Conservation (phyloP, 1,284 basidiomycete species). For the Meripilus lineatus region DNA sequence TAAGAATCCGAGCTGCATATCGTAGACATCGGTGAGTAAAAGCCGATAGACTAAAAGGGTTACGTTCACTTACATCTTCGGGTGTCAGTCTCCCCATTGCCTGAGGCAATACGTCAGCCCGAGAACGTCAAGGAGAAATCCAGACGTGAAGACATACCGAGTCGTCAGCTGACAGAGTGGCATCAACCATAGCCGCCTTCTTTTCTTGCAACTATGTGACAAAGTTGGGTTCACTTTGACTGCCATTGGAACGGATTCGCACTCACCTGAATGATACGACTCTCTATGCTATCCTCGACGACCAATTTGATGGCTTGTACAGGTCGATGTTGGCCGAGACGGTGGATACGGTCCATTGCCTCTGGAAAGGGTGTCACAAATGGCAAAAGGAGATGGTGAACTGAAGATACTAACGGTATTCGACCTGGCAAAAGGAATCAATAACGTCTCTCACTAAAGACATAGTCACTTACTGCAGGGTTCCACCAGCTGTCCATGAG, state of each 20-base stretch:
- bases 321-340: slow-evolving; percentile 88
- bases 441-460: slow-evolving; percentile 12
- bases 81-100: slow-evolving; percentile 90
- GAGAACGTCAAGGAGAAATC: background rate
- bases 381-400: background rate
- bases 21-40: slow-evolving; percentile 1
- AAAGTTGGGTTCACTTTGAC: slow-evolving; percentile 6
- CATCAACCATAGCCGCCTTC: slow-evolving; percentile 83
- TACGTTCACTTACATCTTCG: slow-evolving; percentile 65
- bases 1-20: slow-evolving; percentile 61
- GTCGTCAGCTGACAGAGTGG: slow-evolving; percentile 74
- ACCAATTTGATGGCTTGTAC: slow-evolving; percentile 93
- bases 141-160: slow-evolving; percentile 40
- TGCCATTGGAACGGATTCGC: background rate
- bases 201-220: slow-evolving; percentile 84
- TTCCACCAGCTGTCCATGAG: slow-evolving; percentile 94
- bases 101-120: slow-evolving; percentile 29
- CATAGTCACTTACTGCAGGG: slow-evolving; percentile 53
- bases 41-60: background rate
- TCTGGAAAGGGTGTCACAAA: slow-evolving; percentile 42
- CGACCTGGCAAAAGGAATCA: slow-evolving; percentile 38
- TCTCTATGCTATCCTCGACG: slow-evolving; percentile 95
- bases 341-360: slow-evolving; percentile 96
- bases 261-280: slow-evolving; percentile 76
- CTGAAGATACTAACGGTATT: slow-evolving; percentile 53